phyloP scores from a whole-genome alignment of 1,284 basidiomycete species.

The Puccinia triticina region DNA sequence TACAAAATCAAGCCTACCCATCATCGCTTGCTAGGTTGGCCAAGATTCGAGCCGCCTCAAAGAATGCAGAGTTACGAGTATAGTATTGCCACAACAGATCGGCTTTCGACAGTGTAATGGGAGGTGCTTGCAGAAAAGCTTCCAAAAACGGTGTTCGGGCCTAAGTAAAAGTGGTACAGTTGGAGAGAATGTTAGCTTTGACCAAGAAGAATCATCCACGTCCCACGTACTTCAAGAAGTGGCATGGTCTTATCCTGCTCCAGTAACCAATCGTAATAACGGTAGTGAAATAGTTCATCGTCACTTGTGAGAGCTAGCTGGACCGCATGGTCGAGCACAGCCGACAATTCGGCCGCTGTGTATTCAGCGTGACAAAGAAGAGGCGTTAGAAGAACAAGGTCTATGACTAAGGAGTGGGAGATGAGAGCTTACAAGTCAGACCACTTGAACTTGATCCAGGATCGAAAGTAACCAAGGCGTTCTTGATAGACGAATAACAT shows the following conservation, averaged over 20 bases:
- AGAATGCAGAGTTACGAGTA: slow-evolving; percentile 81
- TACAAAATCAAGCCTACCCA: slow-evolving; percentile 66
- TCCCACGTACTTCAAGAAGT: slow-evolving; percentile 73
- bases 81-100: slow-evolving; percentile 97
- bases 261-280: slow-evolving; percentile 92
- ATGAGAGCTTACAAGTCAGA: slow-evolving; percentile 54
- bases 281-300: slow-evolving; percentile 92
- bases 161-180: slow-evolving; percentile 61
- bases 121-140: slow-evolving; percentile 79
- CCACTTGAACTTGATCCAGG: slow-evolving; percentile 61
- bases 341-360: slow-evolving; percentile 67
- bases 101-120: slow-evolving; percentile 77
- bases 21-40: slow-evolving; percentile 82
- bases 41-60: slow-evolving; percentile 84
- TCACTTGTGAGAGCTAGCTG: slow-evolving; percentile 78
- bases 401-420: neutral
- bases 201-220: neutral
- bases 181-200: neutral
- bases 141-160: slow-evolving; percentile 83
- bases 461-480: slow-evolving; percentile 80
- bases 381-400: slow-evolving; percentile 58
- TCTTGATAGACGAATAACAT: slow-evolving; percentile 81
- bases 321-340: slow-evolving; percentile 73
- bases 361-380: neutral
- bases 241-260: slow-evolving; percentile 78